Evolutionary conservation across 192 early-diverging fungal genomes (phyloP).

Genomic region (Rhizoclosmatium globosum): DNA sequence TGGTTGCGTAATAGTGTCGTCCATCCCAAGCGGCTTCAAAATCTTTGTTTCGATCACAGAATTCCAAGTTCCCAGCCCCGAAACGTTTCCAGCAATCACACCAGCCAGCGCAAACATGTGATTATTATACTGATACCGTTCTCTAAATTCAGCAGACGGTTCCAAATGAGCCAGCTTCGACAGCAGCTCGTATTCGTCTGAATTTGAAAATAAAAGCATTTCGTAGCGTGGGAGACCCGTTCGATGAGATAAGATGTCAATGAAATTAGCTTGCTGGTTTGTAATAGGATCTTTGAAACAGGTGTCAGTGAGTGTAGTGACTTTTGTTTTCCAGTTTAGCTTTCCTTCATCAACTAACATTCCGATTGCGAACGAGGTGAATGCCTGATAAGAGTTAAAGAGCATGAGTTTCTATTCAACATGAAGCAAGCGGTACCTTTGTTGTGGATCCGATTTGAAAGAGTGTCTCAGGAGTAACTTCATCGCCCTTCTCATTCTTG

Average conservation of each 20-base stretch:
- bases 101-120: constrained; percentile 25
- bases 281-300: constrained; percentile 20
- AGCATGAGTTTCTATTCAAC: neutral
- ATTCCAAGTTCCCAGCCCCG: constrained; percentile 1
- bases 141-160: constrained; percentile 11
- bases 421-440: neutral
- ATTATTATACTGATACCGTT: constrained; percentile 32
- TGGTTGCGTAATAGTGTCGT: constrained; percentile 2
- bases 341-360: constrained; percentile 18
- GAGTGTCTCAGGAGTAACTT: constrained; percentile 25
- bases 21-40: constrained; percentile 15
- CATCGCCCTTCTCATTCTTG: constrained; percentile 18
- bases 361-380: constrained; percentile 23
- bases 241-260: constrained; percentile 36
- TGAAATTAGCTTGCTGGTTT: constrained; percentile 1
- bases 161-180: neutral
- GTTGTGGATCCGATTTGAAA: constrained; percentile 40
- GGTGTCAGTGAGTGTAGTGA: neutral
- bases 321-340: constrained; percentile 12
- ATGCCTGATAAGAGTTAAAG: constrained; percentile 16
- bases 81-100: constrained; percentile 17
- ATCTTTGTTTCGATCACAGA: constrained; percentile 20
- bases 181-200: neutral
- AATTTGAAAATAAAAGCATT: neutral
- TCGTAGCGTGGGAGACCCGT: constrained; percentile 29